Base-by-base conservation (phyloP, 352 stramenopile genomes). In the Thalassiosira allenii region DNA sequence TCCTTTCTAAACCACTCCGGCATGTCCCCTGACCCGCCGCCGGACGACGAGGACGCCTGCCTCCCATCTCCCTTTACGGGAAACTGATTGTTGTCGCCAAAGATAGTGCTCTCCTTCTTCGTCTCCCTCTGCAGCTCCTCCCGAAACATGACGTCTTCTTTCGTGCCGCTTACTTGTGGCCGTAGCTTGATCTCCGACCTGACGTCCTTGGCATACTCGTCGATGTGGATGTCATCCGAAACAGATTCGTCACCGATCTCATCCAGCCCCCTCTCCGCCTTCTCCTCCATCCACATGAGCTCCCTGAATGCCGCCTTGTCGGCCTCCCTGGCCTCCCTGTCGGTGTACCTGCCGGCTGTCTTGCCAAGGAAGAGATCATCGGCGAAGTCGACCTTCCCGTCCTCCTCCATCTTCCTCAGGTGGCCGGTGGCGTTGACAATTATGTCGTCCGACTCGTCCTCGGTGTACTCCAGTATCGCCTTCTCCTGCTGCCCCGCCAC, bases 221-320 rank as follows among this genome's bases (percentile, higher is more conserved):
- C 65, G 43, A 84, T 51, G n/a, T 86, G 73, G 61, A 53, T 51
- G 30, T 65, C 56, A 11, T 54, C 37, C 9, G 67, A 57, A 4
- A 61, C 29, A 29, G 68, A 20, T 33, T 63, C 34, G 22, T 44
- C 12, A 12, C 4, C 4, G 8, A 4, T 40, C 29, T 61, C 40
- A 34, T 83, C 63, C 8, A 17, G 8, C 27, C 63, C 47, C 59
- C 67, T 64, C 41, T 82, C 59, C 52, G 82, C 61, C 65, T 90
- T 72, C 71, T 91, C 75, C 72, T 92, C 84, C 49, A 86, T 84
- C 41, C 79, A 64, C n/a, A 92, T n/a, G 58, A 88, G 91, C 8
- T 81, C 78, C 58, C 80, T 75, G 52, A 80, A 91, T 5, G 71
- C 73, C 8, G 37, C 64, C 57, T 86, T 64, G 43, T 86, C 69